phyloP scores from a whole-genome alignment of 2,329 filamentous ascomycete species.

The Fusarium beomiforme region DNA sequence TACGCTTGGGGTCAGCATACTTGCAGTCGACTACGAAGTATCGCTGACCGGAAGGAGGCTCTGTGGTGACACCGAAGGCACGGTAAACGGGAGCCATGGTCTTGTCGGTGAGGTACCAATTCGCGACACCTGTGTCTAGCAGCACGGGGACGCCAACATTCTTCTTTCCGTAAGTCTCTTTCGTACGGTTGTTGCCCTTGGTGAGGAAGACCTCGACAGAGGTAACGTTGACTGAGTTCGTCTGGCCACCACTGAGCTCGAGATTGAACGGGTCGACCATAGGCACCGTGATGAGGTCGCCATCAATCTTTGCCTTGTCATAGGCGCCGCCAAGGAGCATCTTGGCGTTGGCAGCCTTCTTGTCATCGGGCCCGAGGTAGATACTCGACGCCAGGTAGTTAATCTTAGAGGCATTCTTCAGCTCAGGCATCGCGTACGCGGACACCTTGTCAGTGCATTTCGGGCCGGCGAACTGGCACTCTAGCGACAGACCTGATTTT shows the following conservation, averaged over 20 bases:
- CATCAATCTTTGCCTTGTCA: background rate
- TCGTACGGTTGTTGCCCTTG: background rate
- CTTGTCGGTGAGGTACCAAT: background rate
- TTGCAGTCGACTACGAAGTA: slow-evolving; percentile 1
- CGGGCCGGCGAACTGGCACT: background rate
- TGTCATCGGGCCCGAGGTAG: background rate
- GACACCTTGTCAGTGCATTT: background rate
- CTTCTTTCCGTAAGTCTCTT: background rate
- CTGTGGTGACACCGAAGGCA: background rate
- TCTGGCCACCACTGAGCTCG: background rate
- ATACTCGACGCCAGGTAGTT: background rate
- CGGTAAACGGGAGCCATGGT: background rate
- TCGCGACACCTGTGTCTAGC: background rate
- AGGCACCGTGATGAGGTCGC: background rate
- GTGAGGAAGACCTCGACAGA: background rate
- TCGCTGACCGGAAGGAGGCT: background rate
- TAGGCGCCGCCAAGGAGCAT: slow-evolving; percentile 1
- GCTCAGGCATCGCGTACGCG: background rate
- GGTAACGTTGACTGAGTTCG: background rate
- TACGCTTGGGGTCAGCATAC: background rate
- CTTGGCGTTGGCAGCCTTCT: background rate
- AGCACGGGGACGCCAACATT: background rate
- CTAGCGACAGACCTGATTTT: background rate
- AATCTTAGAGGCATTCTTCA: slow-evolving; percentile 2
- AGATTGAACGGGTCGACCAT: background rate